Evolutionary conservation across 1,139 yeast species (phyloP), one percentile per base, ranked within the genome.

Genomic region (Zygoascus hellenicus): DNA sequence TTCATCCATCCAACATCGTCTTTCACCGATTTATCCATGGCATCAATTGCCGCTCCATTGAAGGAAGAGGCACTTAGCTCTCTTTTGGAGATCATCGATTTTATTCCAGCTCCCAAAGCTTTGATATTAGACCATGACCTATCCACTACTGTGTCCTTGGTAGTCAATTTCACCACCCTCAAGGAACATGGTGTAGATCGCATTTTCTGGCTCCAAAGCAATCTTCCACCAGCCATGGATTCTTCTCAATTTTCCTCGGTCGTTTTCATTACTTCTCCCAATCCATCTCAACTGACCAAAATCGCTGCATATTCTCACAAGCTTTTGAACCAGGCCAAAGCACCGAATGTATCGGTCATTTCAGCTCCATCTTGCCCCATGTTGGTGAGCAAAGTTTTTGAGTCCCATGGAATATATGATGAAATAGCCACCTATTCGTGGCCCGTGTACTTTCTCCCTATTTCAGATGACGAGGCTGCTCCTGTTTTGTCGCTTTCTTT

Each of bases 161-260:
- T 85, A 45, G 76, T 84, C 2, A 77, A 83, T 3, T 85, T 84
- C 62, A 51, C 62, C 50, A 65, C 67, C 16, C 70, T 84, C 43
- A 77, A 79, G 57, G 74, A 74, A 45, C 70, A 69, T 45, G 85
- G 81, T 43, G 79, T 86, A 45, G 76, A 72, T 29, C 74, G 75
- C 51, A 77, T 83, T 16, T 69, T 78, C 17, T 83, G 89, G 85
- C 69, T 85, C 2, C 65, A 65, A 45, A 43, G 50, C 7, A 48
- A 43, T 30, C 43, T 57, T 28, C 42, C 44, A 9, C 22, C 49
- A n/a, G 42, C 49, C 14, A 43, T 47, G 15, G 48, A 48, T n/a
- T 38, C 42, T 16, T 30, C 48, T 1, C 46, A 33, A 10, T 38
- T 43, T 35, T 51, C 43, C 19, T 41, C 55, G 6, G 29, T 57